Percentiles rank a stretch among this genome's conserved stretches.
phyloP scores from a whole-genome alignment of 257 asterid genomes.

The Ocimum tenuiflorum region DNA sequence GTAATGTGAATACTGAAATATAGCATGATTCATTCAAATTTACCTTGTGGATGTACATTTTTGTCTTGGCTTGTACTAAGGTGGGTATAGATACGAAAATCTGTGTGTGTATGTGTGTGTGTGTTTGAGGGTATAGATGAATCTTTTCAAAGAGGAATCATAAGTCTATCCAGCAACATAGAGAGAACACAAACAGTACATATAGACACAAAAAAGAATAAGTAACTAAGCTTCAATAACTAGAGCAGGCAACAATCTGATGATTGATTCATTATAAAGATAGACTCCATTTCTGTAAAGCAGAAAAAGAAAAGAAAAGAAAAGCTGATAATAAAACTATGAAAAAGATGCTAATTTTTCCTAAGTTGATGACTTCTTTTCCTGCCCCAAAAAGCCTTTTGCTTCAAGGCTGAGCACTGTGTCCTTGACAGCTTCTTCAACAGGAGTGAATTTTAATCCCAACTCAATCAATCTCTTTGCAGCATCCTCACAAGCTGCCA shows the following conservation, averaged over 20 bases:
- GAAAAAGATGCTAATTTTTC: slow-evolving; percentile 1
- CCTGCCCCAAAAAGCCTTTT: slow-evolving; percentile 44
- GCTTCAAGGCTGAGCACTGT: slow-evolving; percentile 62
- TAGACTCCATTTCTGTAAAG: too few species aligned
- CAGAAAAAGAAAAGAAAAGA: too few species aligned
- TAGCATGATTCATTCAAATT: not conserved
- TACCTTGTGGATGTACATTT: not conserved
- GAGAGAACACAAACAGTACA: too few species aligned
- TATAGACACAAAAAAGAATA: too few species aligned
- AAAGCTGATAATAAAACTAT: too few species aligned
- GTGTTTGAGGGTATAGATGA: too few species aligned
- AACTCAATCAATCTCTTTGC: slow-evolving; percentile 68
- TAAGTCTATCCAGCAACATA: too few species aligned
- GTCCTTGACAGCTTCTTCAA: slow-evolving; percentile 74
- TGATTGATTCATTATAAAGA: too few species aligned
- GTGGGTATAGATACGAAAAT: not conserved
- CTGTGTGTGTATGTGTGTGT: too few species aligned
- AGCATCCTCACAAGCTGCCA: slow-evolving; percentile 66
- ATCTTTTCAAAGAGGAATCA: too few species aligned
- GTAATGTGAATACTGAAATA: slow-evolving; percentile 27
- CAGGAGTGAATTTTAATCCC: slow-evolving; percentile 68
- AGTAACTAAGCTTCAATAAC: too few species aligned
- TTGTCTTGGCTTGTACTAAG: not conserved
- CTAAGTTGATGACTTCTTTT: slow-evolving; percentile 18
- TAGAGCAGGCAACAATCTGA: too few species aligned